Percentiles rank a stretch among this genome's conserved stretches.
phyloP scores from a whole-genome alignment of 2,329 filamentous ascomycete genomes.

The Aspergillus fijiensis region DNA sequence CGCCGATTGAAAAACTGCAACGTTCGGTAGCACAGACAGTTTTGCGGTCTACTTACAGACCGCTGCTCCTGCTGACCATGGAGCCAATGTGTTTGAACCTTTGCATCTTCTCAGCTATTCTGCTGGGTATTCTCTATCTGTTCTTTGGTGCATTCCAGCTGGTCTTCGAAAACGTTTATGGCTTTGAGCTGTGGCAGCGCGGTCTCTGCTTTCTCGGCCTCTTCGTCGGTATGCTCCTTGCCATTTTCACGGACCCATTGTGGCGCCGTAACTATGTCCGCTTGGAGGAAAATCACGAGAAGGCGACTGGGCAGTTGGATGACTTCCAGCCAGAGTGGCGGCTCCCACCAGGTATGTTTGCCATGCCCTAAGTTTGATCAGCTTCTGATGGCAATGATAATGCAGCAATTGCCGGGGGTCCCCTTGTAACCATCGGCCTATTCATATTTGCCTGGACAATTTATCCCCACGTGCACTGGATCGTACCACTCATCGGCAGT shows the following conservation, averaged over 20 bases:
- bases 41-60: constrained; percentile 58
- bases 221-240: constrained; percentile 49
- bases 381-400: constrained; percentile 10
- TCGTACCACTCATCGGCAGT: constrained; percentile 71
- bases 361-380: background rate
- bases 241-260: constrained; percentile 46
- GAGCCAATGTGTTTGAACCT: constrained; percentile 86
- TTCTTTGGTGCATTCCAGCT: constrained; percentile 88
- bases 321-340: constrained; percentile 82
- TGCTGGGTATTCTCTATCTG: constrained; percentile 85
- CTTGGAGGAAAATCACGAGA: constrained; percentile 41
- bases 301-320: constrained; percentile 31
- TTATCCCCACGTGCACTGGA: constrained; percentile 70
- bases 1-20: constrained; percentile 71
- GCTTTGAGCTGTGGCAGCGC: constrained; percentile 74
- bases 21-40: constrained; percentile 66
- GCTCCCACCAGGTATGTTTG: constrained; percentile 62
- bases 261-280: constrained; percentile 48
- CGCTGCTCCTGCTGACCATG: constrained; percentile 74
- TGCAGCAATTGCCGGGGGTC: constrained; percentile 64
- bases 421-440: constrained; percentile 75
- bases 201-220: constrained; percentile 72
- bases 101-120: constrained; percentile 76
- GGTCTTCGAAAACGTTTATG: constrained; percentile 72
- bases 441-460: constrained; percentile 91